These are phyloP conservation scores for Penicillium samsonianum DNA, from an alignment of 495 filamentous ascomycete genomes.

Conservation along the genomic window DNA sequence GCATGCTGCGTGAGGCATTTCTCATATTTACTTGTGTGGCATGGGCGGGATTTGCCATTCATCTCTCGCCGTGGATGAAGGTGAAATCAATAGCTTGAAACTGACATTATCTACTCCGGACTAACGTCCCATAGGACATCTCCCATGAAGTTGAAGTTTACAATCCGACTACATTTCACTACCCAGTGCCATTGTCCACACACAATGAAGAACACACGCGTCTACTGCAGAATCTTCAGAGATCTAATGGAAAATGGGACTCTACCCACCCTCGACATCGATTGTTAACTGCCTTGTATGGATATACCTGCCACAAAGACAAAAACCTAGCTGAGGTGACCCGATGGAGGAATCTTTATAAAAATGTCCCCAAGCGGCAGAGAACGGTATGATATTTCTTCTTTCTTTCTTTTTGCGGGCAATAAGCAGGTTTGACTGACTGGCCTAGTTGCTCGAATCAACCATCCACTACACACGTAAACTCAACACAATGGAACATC, in stretches of 20 bases:
- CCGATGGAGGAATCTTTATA: constrained; percentile 27
- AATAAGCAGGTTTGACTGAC: neutral
- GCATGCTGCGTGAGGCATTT: neutral
- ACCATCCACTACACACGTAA: constrained; percentile 25
- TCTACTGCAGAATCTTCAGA: constrained; percentile 17
- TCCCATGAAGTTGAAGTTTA: neutral
- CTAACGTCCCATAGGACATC: neutral
- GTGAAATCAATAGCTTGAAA: neutral
- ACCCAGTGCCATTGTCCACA: neutral
- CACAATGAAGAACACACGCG: constrained; percentile 15
- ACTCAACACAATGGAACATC: constrained; percentile 26
- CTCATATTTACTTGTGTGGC: neutral
- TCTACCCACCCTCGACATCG: constrained; percentile 24
- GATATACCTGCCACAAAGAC: constrained; percentile 23
- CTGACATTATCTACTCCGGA: too few relatives aligned
- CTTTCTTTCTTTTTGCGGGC: neutral
- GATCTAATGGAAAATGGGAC: constrained; percentile 20
- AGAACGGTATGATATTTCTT: constrained; percentile 13
- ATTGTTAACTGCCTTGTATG: constrained; percentile 24
- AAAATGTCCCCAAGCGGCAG: constrained; percentile 21
- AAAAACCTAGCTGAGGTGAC: constrained; percentile 18
- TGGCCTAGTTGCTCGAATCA: constrained; percentile 20
- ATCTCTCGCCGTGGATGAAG: neutral
- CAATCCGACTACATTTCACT: neutral
- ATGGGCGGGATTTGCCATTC: constrained; percentile 2